Base-by-base conservation (phyloP, 495 filamentous ascomycete genomes). In the Daldinia childiae region DNA sequence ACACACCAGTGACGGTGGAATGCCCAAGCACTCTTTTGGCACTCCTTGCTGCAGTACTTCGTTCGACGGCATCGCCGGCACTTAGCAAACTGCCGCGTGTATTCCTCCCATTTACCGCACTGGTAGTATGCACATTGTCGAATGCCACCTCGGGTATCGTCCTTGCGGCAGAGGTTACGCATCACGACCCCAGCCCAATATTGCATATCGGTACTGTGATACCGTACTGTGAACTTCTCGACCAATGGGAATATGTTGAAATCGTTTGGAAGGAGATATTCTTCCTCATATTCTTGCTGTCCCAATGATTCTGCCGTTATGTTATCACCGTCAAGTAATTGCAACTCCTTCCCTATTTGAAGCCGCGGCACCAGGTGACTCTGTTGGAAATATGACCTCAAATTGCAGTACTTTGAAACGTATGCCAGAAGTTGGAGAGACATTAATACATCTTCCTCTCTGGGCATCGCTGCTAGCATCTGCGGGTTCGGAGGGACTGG, bases 11-110 rank as follows among this genome's bases (percentile, higher is more conserved):
- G 95, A 50, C 95, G 89, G 76, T 99, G 95, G 79, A 92, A 97
- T 12, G 95, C 93, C 95, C 95, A 99, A 8, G 95, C 95, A 71
- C 93, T 94, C 84, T 99, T 98, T 80, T 99, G 95, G 82, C 95
- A 99, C 76, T 98, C 95, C 81, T 99, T 99, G 87, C 93, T 97
- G 90, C 95, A 99, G 82, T 99, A 99, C 79, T 99, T 99, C 69
- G 95, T 99, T 68, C 95, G 90, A 69, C 95, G 90, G 82, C 95
- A 99, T 55, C 95, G 90, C 48, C 95, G 91, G 82, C 95, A 99
- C 79, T 99, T 99, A 72, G 95, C 95, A 79, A 98, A 99, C 77
- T 98, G 95, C 48, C 95, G 88, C 60, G 95, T 93, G 79, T 86
- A 97, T 80, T 97, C 90, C 76, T 99, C 95, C 95, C 95, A 98